Evolutionary conservation across 169 alveolate species (phyloP).

Genomic region (Cryptosporidium meleagridis): DNA sequence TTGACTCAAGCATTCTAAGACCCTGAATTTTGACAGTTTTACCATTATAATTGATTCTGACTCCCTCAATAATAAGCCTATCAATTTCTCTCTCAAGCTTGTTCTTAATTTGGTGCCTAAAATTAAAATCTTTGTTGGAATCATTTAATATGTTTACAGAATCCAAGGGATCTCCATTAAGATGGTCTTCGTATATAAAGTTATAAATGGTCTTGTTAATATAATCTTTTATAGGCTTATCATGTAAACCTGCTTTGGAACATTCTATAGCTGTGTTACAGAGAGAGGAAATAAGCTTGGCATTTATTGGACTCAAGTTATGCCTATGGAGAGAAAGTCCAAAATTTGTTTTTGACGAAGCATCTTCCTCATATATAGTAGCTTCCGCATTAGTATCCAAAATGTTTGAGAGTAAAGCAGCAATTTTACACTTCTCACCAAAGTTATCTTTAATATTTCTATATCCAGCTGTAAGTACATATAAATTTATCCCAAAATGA

Average conservation of each 20-base stretch:
- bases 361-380: conserved; percentile 24
- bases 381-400: conserved; percentile 28
- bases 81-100: conserved; percentile 28
- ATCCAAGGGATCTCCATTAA: conserved; percentile 14
- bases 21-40: conserved; percentile 27
- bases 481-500: conserved; percentile 32
- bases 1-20: conserved; percentile 41
- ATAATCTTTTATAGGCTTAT: neutral
- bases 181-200: conserved; percentile 30
- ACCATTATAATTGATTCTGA: neutral
- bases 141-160: neutral
- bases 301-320: conserved; percentile 21
- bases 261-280: conserved; percentile 25
- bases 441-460: conserved; percentile 15
- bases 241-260: neutral
- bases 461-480: conserved; percentile 28
- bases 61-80: conserved; percentile 20
- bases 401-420: conserved; percentile 42
- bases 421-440: conserved; percentile 32
- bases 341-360: conserved; percentile 23
- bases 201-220: conserved; percentile 21
- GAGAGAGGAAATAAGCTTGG: neutral
- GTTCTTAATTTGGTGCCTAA: neutral
- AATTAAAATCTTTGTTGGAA: neutral
- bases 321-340: conserved; percentile 26